These are phyloP conservation scores for Pleurotus pulmonarius DNA, from an alignment of 768 basidiomycete genomes.

Conservation along the genomic window DNA sequence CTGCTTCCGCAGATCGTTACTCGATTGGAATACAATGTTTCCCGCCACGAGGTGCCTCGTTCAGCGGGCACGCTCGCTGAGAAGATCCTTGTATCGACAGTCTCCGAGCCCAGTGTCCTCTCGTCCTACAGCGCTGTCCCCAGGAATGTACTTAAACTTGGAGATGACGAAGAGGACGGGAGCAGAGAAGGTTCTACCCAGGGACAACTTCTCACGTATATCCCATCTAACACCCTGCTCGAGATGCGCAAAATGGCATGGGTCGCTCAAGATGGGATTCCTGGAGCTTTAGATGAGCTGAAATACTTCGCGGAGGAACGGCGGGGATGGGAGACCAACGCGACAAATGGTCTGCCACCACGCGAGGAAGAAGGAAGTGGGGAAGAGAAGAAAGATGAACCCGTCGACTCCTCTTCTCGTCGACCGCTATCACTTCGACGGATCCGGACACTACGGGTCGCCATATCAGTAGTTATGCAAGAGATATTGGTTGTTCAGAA, in stretches of 20 bases:
- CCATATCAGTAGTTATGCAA: constrained; percentile 51
- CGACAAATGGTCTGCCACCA: not conserved
- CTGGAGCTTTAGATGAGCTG: constrained; percentile 62
- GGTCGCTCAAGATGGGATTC: constrained; percentile 66
- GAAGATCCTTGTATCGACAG: constrained; percentile 44
- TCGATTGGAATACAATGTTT: constrained; percentile 70
- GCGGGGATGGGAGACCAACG: not conserved
- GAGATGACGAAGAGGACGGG: not conserved
- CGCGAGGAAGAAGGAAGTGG: not conserved
- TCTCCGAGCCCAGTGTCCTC: not conserved
- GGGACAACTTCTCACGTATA: not conserved
- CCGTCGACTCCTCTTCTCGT: constrained; percentile 17
- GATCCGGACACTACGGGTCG: constrained; percentile 59
- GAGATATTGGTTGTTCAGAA: constrained; percentile 32
- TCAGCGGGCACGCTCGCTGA: constrained; percentile 67
- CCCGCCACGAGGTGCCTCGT: constrained; percentile 56
- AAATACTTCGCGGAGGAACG: constrained; percentile 21
- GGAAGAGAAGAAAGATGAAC: not conserved
- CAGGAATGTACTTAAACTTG: not conserved
- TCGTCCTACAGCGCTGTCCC: not conserved
- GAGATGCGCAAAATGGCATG: constrained; percentile 58
- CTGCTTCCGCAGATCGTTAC: constrained; percentile 69
- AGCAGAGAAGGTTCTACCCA: not conserved
- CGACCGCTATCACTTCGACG: constrained; percentile 50
- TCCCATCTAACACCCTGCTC: constrained; percentile 15